A percentile compares a stretch with the other conserved stretches of the same genome.
These are phyloP conservation scores for Coccomyxa subellipsoidea DNA, from an alignment of 163 green algal species.

Conservation along the genomic window DNA sequence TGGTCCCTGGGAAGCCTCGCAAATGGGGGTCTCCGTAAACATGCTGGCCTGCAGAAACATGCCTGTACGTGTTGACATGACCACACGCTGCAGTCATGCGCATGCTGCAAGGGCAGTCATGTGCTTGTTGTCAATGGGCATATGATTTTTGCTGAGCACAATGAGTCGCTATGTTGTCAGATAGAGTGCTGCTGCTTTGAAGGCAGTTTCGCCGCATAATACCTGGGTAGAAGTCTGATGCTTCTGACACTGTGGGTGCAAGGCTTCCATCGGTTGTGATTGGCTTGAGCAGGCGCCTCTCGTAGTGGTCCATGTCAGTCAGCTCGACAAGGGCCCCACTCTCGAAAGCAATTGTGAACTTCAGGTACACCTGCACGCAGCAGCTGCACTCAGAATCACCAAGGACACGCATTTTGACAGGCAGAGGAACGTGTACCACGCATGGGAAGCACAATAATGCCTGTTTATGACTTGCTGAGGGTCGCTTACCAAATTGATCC, in stretches of 20 bases:
- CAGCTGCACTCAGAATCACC: no score
- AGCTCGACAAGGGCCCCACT: neutral
- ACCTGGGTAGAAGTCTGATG: conserved; percentile 1
- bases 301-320: neutral
- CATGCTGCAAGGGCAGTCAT: no score
- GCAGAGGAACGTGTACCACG: no score
- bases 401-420: no score
- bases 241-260: neutral
- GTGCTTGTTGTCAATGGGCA: no score
- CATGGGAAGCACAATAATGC: no score
- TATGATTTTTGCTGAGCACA: no score
- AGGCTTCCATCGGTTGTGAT: neutral
- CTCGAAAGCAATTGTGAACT: neutral
- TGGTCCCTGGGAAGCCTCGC: neutral
- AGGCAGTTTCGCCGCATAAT: no score
- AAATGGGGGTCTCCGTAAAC: neutral
- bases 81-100: no score
- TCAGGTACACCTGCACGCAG: neutral
- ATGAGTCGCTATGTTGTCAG: no score
- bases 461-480: neutral
- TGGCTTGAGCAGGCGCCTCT: neutral
- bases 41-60: neutral
- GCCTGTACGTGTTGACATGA: no score
- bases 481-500: neutral
- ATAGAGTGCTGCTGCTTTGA: neutral